Conservation (phyloP, 495 filamentous ascomycete genomes). For the Podospora conica region DNA sequence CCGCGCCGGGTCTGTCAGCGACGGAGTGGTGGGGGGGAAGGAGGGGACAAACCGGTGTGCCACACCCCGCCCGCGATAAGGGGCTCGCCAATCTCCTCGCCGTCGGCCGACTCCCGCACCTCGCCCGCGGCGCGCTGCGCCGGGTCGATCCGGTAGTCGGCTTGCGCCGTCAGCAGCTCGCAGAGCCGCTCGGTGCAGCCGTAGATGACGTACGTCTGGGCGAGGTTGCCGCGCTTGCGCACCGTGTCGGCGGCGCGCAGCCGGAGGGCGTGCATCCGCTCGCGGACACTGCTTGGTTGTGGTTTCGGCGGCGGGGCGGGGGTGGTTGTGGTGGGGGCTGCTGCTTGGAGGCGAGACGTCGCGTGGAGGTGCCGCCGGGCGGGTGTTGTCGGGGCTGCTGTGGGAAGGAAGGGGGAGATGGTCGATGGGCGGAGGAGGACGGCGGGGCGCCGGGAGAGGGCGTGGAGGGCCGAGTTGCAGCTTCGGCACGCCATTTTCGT, state of each 20-base stretch:
- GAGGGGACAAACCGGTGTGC: conserved; percentile 61
- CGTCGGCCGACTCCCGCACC: conserved; percentile 59
- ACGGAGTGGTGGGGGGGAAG: neutral
- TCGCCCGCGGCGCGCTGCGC: conserved; percentile 47
- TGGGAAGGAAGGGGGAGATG: neutral
- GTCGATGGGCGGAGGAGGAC: conserved; percentile 9
- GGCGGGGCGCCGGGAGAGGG: conserved; percentile 15
- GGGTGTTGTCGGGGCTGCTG: neutral
- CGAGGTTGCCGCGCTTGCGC: conserved; percentile 3
- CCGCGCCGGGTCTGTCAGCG: neutral
- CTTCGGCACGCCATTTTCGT: conserved; percentile 26
- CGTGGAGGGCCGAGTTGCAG: conserved; percentile 19
- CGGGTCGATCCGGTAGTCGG: conserved; percentile 63
- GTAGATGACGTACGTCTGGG: conserved; percentile 24
- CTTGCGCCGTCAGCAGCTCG: conserved; percentile 68
- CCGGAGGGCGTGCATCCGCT: conserved; percentile 1
- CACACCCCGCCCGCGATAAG: conserved; percentile 65
- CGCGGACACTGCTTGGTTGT: neutral
- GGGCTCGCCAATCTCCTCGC: conserved; percentile 63
- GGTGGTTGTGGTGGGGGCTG: neutral
- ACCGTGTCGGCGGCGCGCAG: neutral
- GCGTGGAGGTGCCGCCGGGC: conserved; percentile 13
- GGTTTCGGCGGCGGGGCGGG: neutral
- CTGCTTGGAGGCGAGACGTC: neutral
- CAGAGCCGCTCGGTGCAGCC: conserved; percentile 71